phyloP scores from a whole-genome alignment of 164 flowering plant genomes.

The Tinospora cordifolia region DNA sequence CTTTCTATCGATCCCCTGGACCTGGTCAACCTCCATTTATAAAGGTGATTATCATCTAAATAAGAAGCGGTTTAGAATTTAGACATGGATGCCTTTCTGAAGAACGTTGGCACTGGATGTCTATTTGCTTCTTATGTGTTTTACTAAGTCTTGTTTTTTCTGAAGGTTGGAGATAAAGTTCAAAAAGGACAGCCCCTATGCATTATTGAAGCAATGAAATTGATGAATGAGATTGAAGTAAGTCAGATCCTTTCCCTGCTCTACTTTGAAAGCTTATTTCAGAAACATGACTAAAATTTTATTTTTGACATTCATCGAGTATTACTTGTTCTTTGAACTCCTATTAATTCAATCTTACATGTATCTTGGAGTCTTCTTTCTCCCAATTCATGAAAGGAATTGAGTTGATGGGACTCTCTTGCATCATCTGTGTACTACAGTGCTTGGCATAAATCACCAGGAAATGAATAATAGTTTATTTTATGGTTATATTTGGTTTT shows the following conservation, averaged over 20 bases:
- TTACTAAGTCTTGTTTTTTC: background rate
- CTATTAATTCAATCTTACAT: background rate
- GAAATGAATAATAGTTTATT: too few species aligned
- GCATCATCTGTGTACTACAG: background rate
- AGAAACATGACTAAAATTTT: background rate
- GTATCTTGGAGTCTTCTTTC: background rate
- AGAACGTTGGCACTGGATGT: background rate
- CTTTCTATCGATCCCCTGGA: slow-evolving; percentile 60
- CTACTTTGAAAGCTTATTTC: background rate
- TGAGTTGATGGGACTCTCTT: background rate
- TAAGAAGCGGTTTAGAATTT: background rate
- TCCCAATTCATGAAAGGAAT: background rate
- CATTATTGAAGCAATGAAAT: slow-evolving; percentile 48
- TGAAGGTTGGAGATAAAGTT: slow-evolving; percentile 42
- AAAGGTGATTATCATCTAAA: slow-evolving; percentile 36
- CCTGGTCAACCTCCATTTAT: slow-evolving; percentile 79
- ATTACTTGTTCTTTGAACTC: background rate
- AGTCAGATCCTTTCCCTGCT: slow-evolving; percentile 2
- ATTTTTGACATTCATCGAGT: background rate
- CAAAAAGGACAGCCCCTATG: slow-evolving; percentile 44
- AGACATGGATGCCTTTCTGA: background rate
- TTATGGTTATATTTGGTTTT: too few species aligned
- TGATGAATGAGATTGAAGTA: slow-evolving; percentile 52
- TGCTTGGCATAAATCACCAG: background rate
- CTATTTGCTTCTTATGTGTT: slow-evolving; percentile 2